Base-by-base conservation (phyloP, 2,329 filamentous ascomycete genomes). In the Bipolaris cookei region DNA sequence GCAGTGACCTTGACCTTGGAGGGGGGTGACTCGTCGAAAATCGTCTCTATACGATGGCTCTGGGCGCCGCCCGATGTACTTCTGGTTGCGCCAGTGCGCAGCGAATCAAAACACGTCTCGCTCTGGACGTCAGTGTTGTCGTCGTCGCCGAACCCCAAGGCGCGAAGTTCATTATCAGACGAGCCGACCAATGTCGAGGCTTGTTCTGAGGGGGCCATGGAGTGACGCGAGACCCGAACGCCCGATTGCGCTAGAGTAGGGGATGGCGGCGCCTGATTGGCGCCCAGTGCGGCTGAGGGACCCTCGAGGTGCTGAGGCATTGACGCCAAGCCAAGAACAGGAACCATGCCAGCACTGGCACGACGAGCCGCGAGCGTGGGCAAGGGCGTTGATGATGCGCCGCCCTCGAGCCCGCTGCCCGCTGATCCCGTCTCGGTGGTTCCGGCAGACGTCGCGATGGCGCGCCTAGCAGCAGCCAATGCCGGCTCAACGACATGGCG, bases 91-190 rank as follows among this genome's bases (percentile, higher is more conserved):
- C 84, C 82, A 14, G 90, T 92, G 51, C 89, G 87, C 64, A 92
- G 77, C 28, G 90, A 92, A 78, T 93, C 90, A 75, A 87, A 92
- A 54, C 90, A 82, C 16, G 87, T 90, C 67, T 93, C 90, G 73
- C 89, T 92, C 76, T 87, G 88, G 69, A 89, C 86, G 72, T 92
- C 90, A n/a, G 86, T 88, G 67, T 92, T 90, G 67, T 91, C 88
- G 53, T 92, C 90, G 56, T 92, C 90, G 20, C 84, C 85, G 10
- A 86, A 91, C n/a, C 78, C 80, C 64, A 88, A 84, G 44, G 84
- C 86, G 64, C 86, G 84, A 59, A 80, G 80, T 58, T 91, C 88
- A 69, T 85, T 84, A 66, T 92, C 90, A 59, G 65, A 69, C 25
- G 88, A 91, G 58, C 87, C 88, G 59, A 86, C 85, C 62, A 89